A percentile compares a stretch with the other conserved stretches of the same genome.
Evolutionary conservation across 2,329 filamentous ascomycete species (phyloP).

Genomic region (Chaetomium sp.): DNA sequence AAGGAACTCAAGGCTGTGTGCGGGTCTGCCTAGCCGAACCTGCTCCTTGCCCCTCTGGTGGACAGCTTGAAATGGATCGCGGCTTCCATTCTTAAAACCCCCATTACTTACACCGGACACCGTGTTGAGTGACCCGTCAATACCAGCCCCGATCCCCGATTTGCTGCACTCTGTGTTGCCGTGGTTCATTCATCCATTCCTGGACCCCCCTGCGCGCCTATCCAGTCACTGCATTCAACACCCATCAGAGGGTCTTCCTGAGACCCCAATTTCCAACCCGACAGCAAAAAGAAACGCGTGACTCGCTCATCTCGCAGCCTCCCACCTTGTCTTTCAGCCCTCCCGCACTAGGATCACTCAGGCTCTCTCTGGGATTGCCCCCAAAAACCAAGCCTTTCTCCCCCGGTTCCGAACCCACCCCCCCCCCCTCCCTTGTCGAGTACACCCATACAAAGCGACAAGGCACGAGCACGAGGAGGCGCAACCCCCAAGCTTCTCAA

Average conservation of each 20-base stretch:
- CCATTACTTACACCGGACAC: neutral
- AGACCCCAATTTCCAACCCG: slow-evolving; percentile 27
- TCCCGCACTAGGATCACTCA: slow-evolving; percentile 33
- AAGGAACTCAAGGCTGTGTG: neutral
- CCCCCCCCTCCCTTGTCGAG: slow-evolving; percentile 12
- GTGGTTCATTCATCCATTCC: slow-evolving; percentile 1
- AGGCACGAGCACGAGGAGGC: slow-evolving; percentile 30
- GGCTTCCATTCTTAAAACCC: neutral
- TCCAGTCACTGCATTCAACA: slow-evolving; percentile 12
- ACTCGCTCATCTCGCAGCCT: slow-evolving; percentile 28
- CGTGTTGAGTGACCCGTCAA: neutral
- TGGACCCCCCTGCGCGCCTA: slow-evolving; percentile 7
- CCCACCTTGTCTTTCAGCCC: slow-evolving; percentile 35
- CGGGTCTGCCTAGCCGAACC: neutral
- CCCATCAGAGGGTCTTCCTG: slow-evolving; percentile 14
- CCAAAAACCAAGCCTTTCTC: slow-evolving; percentile 23
- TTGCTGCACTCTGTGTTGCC: slow-evolving; percentile 11
- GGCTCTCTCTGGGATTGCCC: slow-evolving; percentile 27
- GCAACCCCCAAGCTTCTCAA: slow-evolving; percentile 17
- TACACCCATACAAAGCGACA: slow-evolving; percentile 22
- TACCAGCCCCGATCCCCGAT: neutral
- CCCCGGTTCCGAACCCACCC: slow-evolving; percentile 8
- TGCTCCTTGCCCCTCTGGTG: neutral
- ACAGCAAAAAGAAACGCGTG: slow-evolving; percentile 25
- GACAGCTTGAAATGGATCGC: neutral